phyloP scores from a whole-genome alignment of 371 early-diverging fungal genomes.

The Blastocladiella emersonii region DNA sequence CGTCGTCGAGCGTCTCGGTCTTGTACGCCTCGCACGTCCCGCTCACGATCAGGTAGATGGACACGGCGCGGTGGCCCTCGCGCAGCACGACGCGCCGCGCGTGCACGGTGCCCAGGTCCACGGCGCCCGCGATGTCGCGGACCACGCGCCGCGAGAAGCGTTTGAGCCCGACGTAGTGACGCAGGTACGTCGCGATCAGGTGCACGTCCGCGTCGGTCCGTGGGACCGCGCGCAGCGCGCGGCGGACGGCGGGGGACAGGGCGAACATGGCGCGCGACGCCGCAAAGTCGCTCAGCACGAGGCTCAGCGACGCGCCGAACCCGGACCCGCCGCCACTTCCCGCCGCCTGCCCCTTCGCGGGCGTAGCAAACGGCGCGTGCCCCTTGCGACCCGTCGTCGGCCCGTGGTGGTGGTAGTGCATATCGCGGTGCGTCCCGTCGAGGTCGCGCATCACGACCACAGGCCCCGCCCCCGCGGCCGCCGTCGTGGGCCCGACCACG shows the following conservation, averaged over 20 bases:
- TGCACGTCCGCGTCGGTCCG: not conserved
- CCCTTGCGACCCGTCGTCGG: not conserved
- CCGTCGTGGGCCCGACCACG: not conserved
- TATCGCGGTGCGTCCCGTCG: no score
- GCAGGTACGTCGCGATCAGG: not conserved
- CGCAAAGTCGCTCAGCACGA: not conserved
- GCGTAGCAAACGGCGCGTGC: no score
- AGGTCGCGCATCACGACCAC: no score
- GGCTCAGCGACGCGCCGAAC: not conserved
- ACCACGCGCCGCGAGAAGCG: not conserved
- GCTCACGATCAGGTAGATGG: not conserved
- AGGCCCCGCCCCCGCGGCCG: not conserved
- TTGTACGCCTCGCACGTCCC: not conserved
- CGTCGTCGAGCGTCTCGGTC: not conserved
- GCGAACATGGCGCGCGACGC: not conserved
- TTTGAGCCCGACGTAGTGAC: not conserved
- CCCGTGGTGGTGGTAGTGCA: no score
- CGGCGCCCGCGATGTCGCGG: not conserved
- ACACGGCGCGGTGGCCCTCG: not conserved
- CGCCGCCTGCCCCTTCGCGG: no score
- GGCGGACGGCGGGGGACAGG: not conserved
- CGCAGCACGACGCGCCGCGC: not conserved
- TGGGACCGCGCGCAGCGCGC: not conserved
- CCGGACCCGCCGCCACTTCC: not conserved
- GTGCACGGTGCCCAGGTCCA: not conserved